Conservation (phyloP, 2,329 filamentous ascomycete genomes). For the Scedosporium minutisporum region DNA sequence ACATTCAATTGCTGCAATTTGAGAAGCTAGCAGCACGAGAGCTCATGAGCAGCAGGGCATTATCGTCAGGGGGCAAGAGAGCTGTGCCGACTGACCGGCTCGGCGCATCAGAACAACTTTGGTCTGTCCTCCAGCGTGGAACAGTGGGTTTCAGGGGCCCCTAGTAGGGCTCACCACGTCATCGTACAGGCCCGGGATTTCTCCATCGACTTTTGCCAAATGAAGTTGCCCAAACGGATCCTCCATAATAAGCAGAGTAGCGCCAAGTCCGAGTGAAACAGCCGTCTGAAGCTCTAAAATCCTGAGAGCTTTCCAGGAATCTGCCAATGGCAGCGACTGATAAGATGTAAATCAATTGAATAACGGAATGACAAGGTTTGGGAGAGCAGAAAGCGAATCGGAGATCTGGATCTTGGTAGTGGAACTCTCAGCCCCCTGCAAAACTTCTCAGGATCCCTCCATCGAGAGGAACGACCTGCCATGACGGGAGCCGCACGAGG, state of each 20-base stretch:
- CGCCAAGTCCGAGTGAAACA: not conserved
- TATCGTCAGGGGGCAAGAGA: not conserved
- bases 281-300: not conserved
- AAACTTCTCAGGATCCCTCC: no score
- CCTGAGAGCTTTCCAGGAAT: not conserved
- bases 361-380: not conserved
- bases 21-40: no score
- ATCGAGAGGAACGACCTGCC: no score
- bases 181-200: not conserved
- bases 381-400: no score
- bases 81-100: slow-evolving; percentile 5
- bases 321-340: not conserved
- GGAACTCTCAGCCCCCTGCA: no score
- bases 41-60: not conserved
- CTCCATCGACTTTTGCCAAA: not conserved
- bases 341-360: not conserved
- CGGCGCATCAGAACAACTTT: not conserved
- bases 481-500: no score
- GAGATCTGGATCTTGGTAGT: no score
- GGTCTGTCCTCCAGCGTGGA: no score
- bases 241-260: not conserved
- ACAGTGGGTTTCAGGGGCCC: not conserved
- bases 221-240: not conserved
- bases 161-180: slow-evolving; percentile 1
- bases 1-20: not conserved